Evolutionary conservation across 1,284 basidiomycete species (phyloP).

Genomic region (Tilletia indica): DNA sequence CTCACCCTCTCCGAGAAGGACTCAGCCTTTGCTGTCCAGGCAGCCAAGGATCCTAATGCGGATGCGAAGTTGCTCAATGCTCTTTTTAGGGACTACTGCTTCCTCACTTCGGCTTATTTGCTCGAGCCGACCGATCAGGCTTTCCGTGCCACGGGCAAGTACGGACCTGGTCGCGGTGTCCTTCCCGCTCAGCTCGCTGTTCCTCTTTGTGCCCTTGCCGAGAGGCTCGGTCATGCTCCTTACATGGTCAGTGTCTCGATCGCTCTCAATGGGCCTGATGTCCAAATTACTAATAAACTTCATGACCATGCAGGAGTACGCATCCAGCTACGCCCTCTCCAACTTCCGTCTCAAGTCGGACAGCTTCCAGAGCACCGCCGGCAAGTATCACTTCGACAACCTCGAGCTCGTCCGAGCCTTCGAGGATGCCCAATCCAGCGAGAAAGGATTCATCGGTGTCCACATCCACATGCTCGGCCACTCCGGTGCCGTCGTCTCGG

Average conservation of each 20-base stretch:
- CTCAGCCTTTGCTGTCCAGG: not conserved
- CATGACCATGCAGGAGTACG: constrained; percentile 30
- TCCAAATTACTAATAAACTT: no score
- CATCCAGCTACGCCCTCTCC: constrained; percentile 42
- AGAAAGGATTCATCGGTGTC: constrained; percentile 48
- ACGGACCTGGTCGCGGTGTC: constrained; percentile 35
- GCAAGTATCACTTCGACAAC: constrained; percentile 46
- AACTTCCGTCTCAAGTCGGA: constrained; percentile 40
- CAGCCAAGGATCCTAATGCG: constrained; percentile 21
- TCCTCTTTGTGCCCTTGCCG: constrained; percentile 45
- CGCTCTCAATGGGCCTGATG: no score
- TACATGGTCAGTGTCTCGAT: constrained; percentile 29
- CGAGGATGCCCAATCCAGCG: constrained; percentile 42
- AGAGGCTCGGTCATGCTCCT: constrained; percentile 44
- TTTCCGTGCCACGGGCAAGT: constrained; percentile 42
- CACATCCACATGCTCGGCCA: constrained; percentile 50
- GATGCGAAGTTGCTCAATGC: constrained; percentile 39
- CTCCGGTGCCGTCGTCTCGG: constrained; percentile 40
- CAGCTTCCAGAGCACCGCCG: constrained; percentile 29
- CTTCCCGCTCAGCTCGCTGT: constrained; percentile 43
- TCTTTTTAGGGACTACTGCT: constrained; percentile 54
- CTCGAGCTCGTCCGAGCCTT: constrained; percentile 49
- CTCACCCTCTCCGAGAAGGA: constrained; percentile 32
- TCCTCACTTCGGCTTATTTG: constrained; percentile 48
- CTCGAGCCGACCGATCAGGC: constrained; percentile 46